Base-by-base conservation (phyloP, 345 rosid genomes). In the Ceriops zippeliana region DNA sequence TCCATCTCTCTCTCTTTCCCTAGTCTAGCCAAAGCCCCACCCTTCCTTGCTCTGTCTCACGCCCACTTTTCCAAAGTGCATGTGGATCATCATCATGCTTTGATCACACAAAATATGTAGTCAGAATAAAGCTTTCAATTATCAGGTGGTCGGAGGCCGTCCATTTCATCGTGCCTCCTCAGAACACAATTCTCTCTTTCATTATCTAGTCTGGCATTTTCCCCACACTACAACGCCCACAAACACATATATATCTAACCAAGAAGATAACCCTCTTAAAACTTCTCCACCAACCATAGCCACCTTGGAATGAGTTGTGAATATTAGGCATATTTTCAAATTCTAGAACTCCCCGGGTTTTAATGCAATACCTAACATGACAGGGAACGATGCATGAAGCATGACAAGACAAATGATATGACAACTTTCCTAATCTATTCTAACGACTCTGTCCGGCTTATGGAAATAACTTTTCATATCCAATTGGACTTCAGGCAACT, bases 121-220 rank as follows among this genome's bases (percentile, higher is more conserved):
- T 75, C 66, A 69, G 58, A 62, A 42, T 65, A 62, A 72, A 75
- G 74, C 49, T 42, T 65, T 68, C 49, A 70, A 76, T 71, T 61
- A 82, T 74, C 74, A 62, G 74, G 74, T 59, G 77, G 75, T 70
- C 79, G 66, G 76, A 74, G 75, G 67, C 78, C 81, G 75, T 74
- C 79, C 77, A 76, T 57, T 56, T 67, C 20, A 42, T 5, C 2
- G 9, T 73, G 35, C 26, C 9, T 20, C 21, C 22, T 49, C 34
- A 19, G n/a, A 30, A 6, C 28, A 17, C 28, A 31, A 21, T 42
- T 65, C 57, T 62, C 77, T 46, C 73, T 81, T 74, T 71, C 75
- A 61, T 17, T 2, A 22, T n/a, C 46, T 61, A 17, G 26, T 61
- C 24, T n/a, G 4, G 34, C 52, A 15, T 1, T 7, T 0, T 5